Percentiles rank a stretch among this genome's conserved stretches.
Evolutionary conservation across 495 filamentous ascomycete species (phyloP).

Genomic region (Xylaria cubensis): DNA sequence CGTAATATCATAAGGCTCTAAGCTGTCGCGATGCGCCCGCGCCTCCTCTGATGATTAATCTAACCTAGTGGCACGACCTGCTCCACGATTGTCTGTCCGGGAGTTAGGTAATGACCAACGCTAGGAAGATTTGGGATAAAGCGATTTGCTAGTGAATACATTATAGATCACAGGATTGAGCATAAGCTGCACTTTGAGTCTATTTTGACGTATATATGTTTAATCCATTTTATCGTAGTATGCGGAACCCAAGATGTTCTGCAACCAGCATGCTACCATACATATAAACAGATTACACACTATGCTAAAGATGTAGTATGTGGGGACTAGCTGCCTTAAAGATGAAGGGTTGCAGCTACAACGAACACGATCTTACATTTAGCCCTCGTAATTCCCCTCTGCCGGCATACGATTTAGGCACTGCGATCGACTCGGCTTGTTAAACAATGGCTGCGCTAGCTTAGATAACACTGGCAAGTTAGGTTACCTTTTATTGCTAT

Average conservation of each 20-base stretch:
- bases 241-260: background rate
- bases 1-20: conserved; percentile 12
- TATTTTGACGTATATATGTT: background rate
- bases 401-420: background rate
- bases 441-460: background rate
- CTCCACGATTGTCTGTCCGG: background rate
- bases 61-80: background rate
- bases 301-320: background rate
- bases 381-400: background rate
- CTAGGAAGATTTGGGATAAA: background rate
- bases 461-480: background rate
- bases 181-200: background rate
- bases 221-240: background rate
- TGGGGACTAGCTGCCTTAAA: background rate
- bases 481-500: background rate
- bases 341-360: background rate
- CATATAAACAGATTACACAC: background rate
- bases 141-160: background rate
- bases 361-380: background rate
- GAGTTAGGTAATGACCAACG: background rate
- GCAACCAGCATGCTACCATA: background rate
- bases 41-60: conserved; percentile 11
- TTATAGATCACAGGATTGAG: background rate
- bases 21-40: conserved; percentile 16
- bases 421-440: background rate